Evolutionary conservation across 192 early-diverging fungal species (phyloP).

Genomic region (Podila epicladia): DNA sequence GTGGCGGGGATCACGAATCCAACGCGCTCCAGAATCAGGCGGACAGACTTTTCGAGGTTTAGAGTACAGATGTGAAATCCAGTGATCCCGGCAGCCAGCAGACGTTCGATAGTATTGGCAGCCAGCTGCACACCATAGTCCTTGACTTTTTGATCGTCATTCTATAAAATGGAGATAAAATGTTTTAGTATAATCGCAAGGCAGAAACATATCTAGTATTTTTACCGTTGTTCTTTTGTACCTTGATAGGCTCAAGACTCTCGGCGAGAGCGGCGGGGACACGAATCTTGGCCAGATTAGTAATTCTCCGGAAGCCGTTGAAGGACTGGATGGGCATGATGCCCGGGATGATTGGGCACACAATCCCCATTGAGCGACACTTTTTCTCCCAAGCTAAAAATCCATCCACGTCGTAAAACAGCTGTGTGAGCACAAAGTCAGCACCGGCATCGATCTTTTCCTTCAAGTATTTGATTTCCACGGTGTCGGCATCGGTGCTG

Average conservation of each 20-base stretch:
- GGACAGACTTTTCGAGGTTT: conserved; percentile 82
- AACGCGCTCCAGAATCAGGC: conserved; percentile 78
- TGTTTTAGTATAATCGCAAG: background rate
- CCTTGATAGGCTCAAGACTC: conserved; percentile 82
- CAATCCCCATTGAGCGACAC: conserved; percentile 62
- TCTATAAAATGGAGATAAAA: conserved; percentile 28
- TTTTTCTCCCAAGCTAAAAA: conserved; percentile 77
- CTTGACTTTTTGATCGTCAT: conserved; percentile 87
- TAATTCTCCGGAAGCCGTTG: conserved; percentile 84
- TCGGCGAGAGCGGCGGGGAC: conserved; percentile 70
- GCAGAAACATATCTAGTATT: background rate
- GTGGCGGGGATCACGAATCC: conserved; percentile 64
- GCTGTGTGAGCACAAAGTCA: conserved; percentile 86
- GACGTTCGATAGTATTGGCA: conserved; percentile 75
- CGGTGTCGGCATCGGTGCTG: conserved; percentile 54
- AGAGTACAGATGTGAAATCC: conserved; percentile 87
- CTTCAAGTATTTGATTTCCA: conserved; percentile 73
- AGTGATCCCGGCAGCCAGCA: conserved; percentile 54
- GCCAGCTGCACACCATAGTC: conserved; percentile 79
- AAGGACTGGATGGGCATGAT: conserved; percentile 90
- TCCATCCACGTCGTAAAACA: conserved; percentile 82
- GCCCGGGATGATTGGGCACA: conserved; percentile 80
- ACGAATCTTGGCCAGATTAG: conserved; percentile 73
- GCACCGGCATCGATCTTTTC: conserved; percentile 84
- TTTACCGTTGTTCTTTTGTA: conserved; percentile 66